Evolutionary conservation across 306 rosid species (phyloP).

Genomic region (Elaeagnus macrophylla): DNA sequence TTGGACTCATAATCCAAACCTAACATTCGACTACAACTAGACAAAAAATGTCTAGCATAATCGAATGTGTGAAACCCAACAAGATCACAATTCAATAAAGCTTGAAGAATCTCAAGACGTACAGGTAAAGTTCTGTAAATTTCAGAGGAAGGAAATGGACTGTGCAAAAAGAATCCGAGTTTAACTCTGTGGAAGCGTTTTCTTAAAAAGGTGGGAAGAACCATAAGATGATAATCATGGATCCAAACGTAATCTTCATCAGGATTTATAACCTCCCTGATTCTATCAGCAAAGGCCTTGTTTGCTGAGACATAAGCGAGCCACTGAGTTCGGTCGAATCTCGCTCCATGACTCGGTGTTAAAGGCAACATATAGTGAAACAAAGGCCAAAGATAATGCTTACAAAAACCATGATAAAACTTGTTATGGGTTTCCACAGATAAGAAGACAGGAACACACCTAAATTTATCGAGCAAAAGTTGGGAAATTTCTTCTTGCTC

Average conservation of each 20-base stretch:
- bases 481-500: slow-evolving; percentile 51
- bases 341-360: slow-evolving; percentile 38
- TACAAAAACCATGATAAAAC: slow-evolving; percentile 67
- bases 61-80: slow-evolving; percentile 69
- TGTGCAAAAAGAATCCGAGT: slow-evolving; percentile 61
- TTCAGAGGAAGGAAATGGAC: slow-evolving; percentile 54
- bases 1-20: slow-evolving; percentile 63
- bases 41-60: slow-evolving; percentile 63
- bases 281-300: slow-evolving; percentile 52
- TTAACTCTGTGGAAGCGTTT: slow-evolving; percentile 39
- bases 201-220: slow-evolving; percentile 49
- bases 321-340: slow-evolving; percentile 48
- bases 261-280: slow-evolving; percentile 47
- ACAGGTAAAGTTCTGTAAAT: slow-evolving; percentile 51
- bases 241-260: slow-evolving; percentile 67
- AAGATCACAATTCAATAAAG: slow-evolving; percentile 54
- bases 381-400: slow-evolving; percentile 79
- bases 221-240: slow-evolving; percentile 70
- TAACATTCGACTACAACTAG: slow-evolving; percentile 65
- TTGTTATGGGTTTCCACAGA: slow-evolving; percentile 21
- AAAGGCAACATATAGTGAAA: slow-evolving; percentile 73
- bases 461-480: slow-evolving; percentile 30
- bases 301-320: slow-evolving; percentile 52
- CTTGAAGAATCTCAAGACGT: slow-evolving; percentile 45
- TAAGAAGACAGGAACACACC: slow-evolving; percentile 55